A percentile compares a stretch with the other conserved stretches of the same genome.
These are phyloP conservation scores for Sugiyamaella pinicola DNA, from an alignment of 1,139 yeast species.

Conservation along the genomic window DNA sequence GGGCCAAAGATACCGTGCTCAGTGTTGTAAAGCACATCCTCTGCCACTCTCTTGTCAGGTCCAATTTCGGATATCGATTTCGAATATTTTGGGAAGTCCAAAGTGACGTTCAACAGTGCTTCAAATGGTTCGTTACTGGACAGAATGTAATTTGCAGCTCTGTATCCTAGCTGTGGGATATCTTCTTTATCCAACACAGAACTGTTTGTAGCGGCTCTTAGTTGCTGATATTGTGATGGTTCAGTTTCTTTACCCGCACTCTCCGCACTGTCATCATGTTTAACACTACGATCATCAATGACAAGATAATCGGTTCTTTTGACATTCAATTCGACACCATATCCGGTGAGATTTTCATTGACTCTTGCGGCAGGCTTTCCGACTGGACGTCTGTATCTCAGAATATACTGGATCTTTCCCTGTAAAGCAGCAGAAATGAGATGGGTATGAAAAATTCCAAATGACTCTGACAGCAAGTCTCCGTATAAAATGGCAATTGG, in stretches of 20 bases:
- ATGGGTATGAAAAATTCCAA: conserved; percentile 59
- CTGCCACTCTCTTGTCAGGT: conserved; percentile 28
- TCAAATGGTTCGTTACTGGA: conserved; percentile 37
- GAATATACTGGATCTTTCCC: conserved; percentile 71
- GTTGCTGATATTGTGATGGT: conserved; percentile 23
- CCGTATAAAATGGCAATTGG: conserved; percentile 53
- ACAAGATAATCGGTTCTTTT: conserved; percentile 66
- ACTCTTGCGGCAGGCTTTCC: conserved; percentile 22
- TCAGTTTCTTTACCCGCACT: conserved; percentile 26
- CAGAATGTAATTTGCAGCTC: conserved; percentile 40
- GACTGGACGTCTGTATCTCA: conserved; percentile 62
- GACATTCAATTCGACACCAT: conserved; percentile 63
- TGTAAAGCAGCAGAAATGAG: conserved; percentile 60
- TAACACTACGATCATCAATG: conserved; percentile 57
- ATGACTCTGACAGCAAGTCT: conserved; percentile 51
- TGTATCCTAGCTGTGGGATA: conserved; percentile 39
- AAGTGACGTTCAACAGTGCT: conserved; percentile 39
- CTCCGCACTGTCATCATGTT: conserved; percentile 26
- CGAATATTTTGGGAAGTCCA: conserved; percentile 42
- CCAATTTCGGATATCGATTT: conserved; percentile 32
- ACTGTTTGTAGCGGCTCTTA: conserved; percentile 28
- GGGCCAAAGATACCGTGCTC: conserved; percentile 30
- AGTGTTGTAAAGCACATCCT: conserved; percentile 33
- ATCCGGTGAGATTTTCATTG: conserved; percentile 55
- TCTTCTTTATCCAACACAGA: conserved; percentile 33